Evolutionary conservation across 2,329 filamentous ascomycete species (phyloP).

Genomic region (Ascomycota sp.): DNA sequence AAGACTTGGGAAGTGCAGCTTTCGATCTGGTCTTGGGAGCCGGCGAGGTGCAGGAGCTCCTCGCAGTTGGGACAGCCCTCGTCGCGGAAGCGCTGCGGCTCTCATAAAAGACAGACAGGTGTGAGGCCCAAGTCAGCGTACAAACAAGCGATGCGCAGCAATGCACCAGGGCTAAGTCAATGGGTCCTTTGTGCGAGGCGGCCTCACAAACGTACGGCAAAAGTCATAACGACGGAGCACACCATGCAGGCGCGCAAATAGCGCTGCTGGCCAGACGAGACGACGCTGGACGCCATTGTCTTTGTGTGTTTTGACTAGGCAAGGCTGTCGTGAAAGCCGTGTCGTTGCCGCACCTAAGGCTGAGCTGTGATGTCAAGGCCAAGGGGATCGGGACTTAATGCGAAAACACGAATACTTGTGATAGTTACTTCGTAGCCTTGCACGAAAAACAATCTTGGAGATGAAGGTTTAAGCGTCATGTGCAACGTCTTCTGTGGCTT

Average conservation of each 20-base stretch:
- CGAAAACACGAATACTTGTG: no score
- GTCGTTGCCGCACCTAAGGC: no score
- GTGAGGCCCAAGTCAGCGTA: neutral
- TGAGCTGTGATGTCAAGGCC: no score
- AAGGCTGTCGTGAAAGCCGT: no score
- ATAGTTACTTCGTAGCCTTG: no score
- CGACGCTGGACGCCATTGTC: conserved; percentile 27
- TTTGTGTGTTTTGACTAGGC: no score
- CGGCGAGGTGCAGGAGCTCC: conserved; percentile 62
- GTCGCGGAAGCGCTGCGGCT: conserved; percentile 53
- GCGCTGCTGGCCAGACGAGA: conserved; percentile 54
- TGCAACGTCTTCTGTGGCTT: no score
- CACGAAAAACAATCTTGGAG: no score
- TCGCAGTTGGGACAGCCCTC: conserved; percentile 95
- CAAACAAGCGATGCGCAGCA: neutral
- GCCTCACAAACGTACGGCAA: conserved; percentile 29
- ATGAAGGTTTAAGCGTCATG: no score
- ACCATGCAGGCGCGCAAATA: conserved; percentile 95
- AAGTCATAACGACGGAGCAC: conserved; percentile 79
- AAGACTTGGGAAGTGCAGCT: conserved; percentile 93
- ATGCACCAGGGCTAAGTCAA: neutral
- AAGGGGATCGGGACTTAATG: no score
- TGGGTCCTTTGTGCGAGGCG: neutral
- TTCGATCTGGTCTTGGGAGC: conserved; percentile 58
- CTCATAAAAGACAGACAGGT: neutral